Conservation (phyloP, 495 filamentous ascomycete species). For the Penicillium simplicissimum region DNA sequence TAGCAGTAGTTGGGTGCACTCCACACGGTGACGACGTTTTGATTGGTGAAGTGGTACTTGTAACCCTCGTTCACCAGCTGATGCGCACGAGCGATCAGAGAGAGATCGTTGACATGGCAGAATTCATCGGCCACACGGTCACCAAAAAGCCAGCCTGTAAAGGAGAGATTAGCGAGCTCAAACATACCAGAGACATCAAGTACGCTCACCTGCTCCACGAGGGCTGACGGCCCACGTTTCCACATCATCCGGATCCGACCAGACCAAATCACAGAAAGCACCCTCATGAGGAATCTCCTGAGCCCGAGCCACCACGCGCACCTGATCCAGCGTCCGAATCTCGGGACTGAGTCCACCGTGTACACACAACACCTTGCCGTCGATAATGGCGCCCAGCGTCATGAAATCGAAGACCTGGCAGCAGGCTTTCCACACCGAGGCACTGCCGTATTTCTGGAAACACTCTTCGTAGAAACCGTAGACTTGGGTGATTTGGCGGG, state of each 20-base stretch:
- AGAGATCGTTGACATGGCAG: constrained; percentile 96
- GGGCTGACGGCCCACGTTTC: constrained; percentile 98
- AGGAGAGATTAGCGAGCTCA: neutral
- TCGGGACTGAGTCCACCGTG: constrained; percentile 96
- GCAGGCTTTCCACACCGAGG: constrained; percentile 98
- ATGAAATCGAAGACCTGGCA: constrained; percentile 99
- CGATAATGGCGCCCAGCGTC: constrained; percentile 92
- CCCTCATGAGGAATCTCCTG: constrained; percentile 99
- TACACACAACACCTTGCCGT: constrained; percentile 94
- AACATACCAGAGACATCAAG: neutral
- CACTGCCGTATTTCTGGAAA: constrained; percentile 96
- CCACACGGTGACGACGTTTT: constrained; percentile 99
- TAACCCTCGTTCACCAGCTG: constrained; percentile 98
- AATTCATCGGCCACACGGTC: constrained; percentile 98
- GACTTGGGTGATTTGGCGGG: constrained; percentile 95
- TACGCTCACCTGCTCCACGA: constrained; percentile 68
- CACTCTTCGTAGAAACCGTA: constrained; percentile 99
- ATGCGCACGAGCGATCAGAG: constrained; percentile 91
- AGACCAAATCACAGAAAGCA: constrained; percentile 96
- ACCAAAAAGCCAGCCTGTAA: constrained; percentile 83
- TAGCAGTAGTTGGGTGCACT: constrained; percentile 99
- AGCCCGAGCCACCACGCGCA: constrained; percentile 93
- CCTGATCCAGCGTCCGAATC: constrained; percentile 93
- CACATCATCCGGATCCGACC: constrained; percentile 97
- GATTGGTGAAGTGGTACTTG: constrained; percentile 95